Percentiles rank a stretch among this genome's conserved stretches.
Conservation (phyloP, 768 basidiomycete genomes). For the Chalciporus sphaerocephalus region DNA sequence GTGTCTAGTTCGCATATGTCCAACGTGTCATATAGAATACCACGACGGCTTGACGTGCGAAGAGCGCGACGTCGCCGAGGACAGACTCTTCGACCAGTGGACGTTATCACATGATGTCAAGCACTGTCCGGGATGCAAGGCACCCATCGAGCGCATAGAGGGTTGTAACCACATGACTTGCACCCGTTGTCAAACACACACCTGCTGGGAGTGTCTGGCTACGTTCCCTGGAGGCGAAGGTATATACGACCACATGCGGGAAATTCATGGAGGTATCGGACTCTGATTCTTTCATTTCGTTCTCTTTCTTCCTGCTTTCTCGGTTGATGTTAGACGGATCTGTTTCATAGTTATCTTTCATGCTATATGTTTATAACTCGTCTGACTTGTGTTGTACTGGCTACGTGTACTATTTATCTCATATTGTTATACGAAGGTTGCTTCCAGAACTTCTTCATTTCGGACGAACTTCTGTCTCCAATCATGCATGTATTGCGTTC, state of each 20-base stretch:
- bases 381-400: slow-evolving; percentile 5
- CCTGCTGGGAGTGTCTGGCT: slow-evolving; percentile 74
- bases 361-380: slow-evolving; percentile 9
- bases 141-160: slow-evolving; percentile 64
- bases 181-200: slow-evolving; percentile 66
- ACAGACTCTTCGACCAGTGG: slow-evolving; percentile 63
- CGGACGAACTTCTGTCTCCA: not conserved
- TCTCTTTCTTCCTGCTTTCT: slow-evolving; percentile 4
- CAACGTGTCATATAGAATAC: slow-evolving; percentile 51
- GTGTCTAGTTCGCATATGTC: slow-evolving; percentile 66
- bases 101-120: slow-evolving; percentile 60
- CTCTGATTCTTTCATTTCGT: slow-evolving; percentile 10
- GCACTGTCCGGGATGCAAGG: slow-evolving; percentile 67
- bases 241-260: slow-evolving; percentile 78
- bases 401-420: slow-evolving; percentile 16
- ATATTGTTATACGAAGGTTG: slow-evolving; percentile 21
- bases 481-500: slow-evolving; percentile 10
- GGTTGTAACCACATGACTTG: slow-evolving; percentile 88
- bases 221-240: slow-evolving; percentile 65
- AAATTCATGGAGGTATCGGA: slow-evolving; percentile 62
- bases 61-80: slow-evolving; percentile 49
- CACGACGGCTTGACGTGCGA: slow-evolving; percentile 69
- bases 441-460: not conserved
- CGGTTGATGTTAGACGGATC: not conserved
- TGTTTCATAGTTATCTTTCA: not conserved